Percentiles rank a stretch among this genome's conserved stretches.
Conservation (phyloP, 352 stramenopile species). For the Phytophthora tubulina region DNA sequence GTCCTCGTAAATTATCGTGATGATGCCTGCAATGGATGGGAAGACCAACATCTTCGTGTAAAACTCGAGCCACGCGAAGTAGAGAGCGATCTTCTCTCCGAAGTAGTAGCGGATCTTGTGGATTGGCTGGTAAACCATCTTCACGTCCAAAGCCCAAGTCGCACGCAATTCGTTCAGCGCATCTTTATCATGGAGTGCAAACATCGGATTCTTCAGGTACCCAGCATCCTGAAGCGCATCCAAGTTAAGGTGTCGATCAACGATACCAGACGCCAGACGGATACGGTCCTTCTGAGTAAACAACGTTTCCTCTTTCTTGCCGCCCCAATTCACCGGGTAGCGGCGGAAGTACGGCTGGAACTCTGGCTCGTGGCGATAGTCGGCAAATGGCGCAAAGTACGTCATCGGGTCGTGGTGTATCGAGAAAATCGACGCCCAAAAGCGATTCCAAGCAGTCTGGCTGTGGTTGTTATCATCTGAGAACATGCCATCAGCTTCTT, state of each 20-base stretch:
- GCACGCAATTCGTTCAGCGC: conserved; percentile 67
- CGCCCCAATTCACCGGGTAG: conserved; percentile 71
- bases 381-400: conserved; percentile 75
- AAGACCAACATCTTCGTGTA: conserved; percentile 92
- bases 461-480: conserved; percentile 45
- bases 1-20: conserved; percentile 69
- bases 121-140: conserved; percentile 79
- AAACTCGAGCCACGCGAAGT: conserved; percentile 93
- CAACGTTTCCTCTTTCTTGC: conserved; percentile 66
- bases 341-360: conserved; percentile 81
- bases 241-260: conserved; percentile 73
- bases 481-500: conserved; percentile 72
- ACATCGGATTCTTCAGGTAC: conserved; percentile 71
- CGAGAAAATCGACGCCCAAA: conserved; percentile 62
- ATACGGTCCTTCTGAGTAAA: conserved; percentile 85
- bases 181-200: conserved; percentile 86
- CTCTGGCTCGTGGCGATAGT: conserved; percentile 69
- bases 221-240: conserved; percentile 59
- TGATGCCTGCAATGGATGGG: conserved; percentile 75
- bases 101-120: conserved; percentile 91
- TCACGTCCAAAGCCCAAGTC: conserved; percentile 71
- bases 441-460: conserved; percentile 46
- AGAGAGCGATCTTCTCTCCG: conserved; percentile 89
- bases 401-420: conserved; percentile 73
- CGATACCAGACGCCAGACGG: conserved; percentile 64